Evolutionary conservation across 2,329 filamentous ascomycete species (phyloP), one percentile per base, ranked within the genome.

Genomic region (Apiospora kogelbergensis): DNA sequence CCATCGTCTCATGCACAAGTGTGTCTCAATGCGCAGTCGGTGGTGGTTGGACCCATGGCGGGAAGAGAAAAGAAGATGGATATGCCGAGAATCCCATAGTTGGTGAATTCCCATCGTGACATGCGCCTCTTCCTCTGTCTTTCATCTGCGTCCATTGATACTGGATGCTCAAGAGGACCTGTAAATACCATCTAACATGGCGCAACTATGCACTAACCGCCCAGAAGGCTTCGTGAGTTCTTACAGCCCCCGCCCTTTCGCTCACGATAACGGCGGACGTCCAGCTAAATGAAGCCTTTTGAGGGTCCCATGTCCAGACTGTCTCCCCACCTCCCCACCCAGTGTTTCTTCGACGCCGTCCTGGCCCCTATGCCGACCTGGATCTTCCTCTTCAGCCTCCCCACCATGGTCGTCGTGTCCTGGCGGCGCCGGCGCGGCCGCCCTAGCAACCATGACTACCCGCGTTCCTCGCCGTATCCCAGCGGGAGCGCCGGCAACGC

Each of bases 321-420:
- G 9, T 37, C 46, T 10, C 33, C 63, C 20, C 71, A 72, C 24
- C 70, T 76, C 10, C 74, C 74, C 13, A 75, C 75, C 17, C 74
- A 73, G 48, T 77, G 75, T 71, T 75, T 75, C 68, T 76, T 77
- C 69, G 75, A 77, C 69, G 66, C 68, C 15, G 57, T 75, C 37
- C 68, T 77, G 11, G 71, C 70, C 6, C 75, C 75, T 6, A 68
- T 76, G 26, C 75, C 75, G 13, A 71, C 75, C 7, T 75, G 73
- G 73, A 69, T 73, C 48, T 69, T 74, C 22, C 66, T 68, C 13
- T 11, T 67, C 44, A 45, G 64, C 30, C 65, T 74, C 22, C 33
- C 65, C n/a, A 41, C 73, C 7, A 69, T 75, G 48, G 63, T 65
- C 70, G 6, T 67, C 72, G 41, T 70, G 69, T n/a, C 70, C 45